Evolutionary conservation across 768 basidiomycete species (phyloP), one percentile per base, ranked within the genome.

Genomic region (Dacryopinax spathularia): DNA sequence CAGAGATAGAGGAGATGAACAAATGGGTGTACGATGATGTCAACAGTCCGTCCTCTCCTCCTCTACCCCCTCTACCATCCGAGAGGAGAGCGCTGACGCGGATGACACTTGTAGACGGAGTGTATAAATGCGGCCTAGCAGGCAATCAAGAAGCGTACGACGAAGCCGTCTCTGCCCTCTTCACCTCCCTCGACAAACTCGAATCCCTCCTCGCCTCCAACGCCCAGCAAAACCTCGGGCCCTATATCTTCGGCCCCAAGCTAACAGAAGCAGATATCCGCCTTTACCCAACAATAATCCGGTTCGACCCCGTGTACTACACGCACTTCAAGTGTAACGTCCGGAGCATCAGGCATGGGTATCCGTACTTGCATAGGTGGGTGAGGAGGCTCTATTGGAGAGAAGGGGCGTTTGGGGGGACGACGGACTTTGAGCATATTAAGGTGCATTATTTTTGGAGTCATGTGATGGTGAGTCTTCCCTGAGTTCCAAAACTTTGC

Each of bases 321-420:
- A 84, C 86, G 0, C 90, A 92, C 72, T 98, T 98, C 82, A 97
- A 97, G 69, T 94, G 91, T 77, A 93, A 95, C 78, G 72, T 91
- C 67, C 84, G 86, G 33, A 84, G 82, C 41, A 89, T 96, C 71
- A 89, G 94, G 25, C 77, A 84, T 69, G 88, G 88, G 5, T 98
- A 93, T 74, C 93, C 94, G 20, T 81, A 84, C 59, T 81, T 96
- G 60, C 82, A 97, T 75, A 87, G 85, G 33, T 33, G 35, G 27
- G 13, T 18, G 18, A 6, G 39, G 39, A 41, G 22, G 6, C 39
- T 41, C 18, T 33, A 31, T 33, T 33, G 33, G 33, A 31, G 9
- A 34, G 20, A 22, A 5, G 20, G 31, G 34, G 60, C 33, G 33
- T 22, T 22, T n/a, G 16, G 31, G 33, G 33, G 60, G 13, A 33